Evolutionary conservation across 208 protist genomes (phyloP), one percentile per base, ranked within the genome.

Genomic region (Leishmania martiniquensis): DNA sequence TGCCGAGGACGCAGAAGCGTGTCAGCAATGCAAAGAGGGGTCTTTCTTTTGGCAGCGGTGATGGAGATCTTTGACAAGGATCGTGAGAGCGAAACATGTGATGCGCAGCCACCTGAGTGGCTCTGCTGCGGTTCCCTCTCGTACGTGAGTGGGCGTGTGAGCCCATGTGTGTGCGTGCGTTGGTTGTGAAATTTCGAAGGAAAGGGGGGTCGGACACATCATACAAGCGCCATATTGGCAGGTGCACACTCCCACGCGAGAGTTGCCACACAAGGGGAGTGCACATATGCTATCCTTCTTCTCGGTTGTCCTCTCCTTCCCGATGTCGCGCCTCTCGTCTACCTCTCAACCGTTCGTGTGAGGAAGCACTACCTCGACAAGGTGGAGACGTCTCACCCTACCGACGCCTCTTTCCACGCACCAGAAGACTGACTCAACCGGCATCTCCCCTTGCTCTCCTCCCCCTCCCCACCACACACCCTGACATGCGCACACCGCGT

Each of bases 1-100:
- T 62, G 37, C 60, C 84, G 80, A 45, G 77, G 5, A 4, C 78
- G 73, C 52, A 52, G 71, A 72, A 71, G 65, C 44, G 20, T 69
- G 57, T 34, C 29, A 34, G 52, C 37, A 49, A 68, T 17, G 44
- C 72, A 72, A 76, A 39, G 39, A 57, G 59, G 49, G 15, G 29
- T 63, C 2, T 12, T 54, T 54, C 17, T n/a, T 42, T 72, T 47
- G 22, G 72, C 12, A 10, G 32, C 29, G 39, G 15, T 10, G 10
- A 10, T 10, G 20, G 39, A 37, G n/a, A 15, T 4, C 65, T 34
- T 20, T 51, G 10, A 17, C 9, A 37, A 49, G 39, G 25, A 49
- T 49, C 34, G 25, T 49, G 42, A 42, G 37, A 47, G 45, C 22
- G 34, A 45, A 42, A 44, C 15, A n/a, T 20, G 49, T 47, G n/a